Conservation (phyloP, 495 filamentous ascomycete species). For the Glutinoglossum americanum region DNA sequence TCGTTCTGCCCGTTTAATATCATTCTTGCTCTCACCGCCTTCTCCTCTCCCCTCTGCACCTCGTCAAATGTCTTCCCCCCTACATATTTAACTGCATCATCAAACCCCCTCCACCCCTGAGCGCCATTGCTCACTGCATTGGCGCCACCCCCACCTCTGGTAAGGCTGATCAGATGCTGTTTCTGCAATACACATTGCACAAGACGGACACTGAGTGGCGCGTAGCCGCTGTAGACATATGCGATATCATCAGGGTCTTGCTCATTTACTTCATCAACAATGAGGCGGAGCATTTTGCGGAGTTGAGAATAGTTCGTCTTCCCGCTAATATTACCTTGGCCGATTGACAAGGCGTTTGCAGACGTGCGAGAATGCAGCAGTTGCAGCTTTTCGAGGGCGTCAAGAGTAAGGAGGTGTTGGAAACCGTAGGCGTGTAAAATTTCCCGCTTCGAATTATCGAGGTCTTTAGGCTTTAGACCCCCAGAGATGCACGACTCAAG, state of each 20-base stretch:
- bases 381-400: conserved; percentile 75
- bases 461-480: conserved; percentile 66
- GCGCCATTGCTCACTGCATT: conserved; percentile 34
- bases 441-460: conserved; percentile 72
- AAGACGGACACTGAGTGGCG: conserved; percentile 76
- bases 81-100: conserved; percentile 68
- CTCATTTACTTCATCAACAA: conserved; percentile 93
- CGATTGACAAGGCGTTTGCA: conserved; percentile 46
- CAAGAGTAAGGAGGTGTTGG: conserved; percentile 78
- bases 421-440: conserved; percentile 86
- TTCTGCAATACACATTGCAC: conserved; percentile 95
- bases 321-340: conserved; percentile 20
- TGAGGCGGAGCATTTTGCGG: conserved; percentile 64
- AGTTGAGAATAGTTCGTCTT: conserved; percentile 85
- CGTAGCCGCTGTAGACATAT: conserved; percentile 94
- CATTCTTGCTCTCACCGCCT: conserved; percentile 71
- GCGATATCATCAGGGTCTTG: conserved; percentile 90
- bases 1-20: conserved; percentile 51
- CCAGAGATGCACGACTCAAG: conserved; percentile 78
- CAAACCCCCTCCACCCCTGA: conserved; percentile 77
- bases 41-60: conserved; percentile 82
- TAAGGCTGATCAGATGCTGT: conserved; percentile 48
- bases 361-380: conserved; percentile 53
- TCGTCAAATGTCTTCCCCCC: conserved; percentile 78
- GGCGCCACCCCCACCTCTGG: conserved; percentile 28